phyloP scores from a whole-genome alignment of 306 rosid species.

The Elaeagnus macrophylla region DNA sequence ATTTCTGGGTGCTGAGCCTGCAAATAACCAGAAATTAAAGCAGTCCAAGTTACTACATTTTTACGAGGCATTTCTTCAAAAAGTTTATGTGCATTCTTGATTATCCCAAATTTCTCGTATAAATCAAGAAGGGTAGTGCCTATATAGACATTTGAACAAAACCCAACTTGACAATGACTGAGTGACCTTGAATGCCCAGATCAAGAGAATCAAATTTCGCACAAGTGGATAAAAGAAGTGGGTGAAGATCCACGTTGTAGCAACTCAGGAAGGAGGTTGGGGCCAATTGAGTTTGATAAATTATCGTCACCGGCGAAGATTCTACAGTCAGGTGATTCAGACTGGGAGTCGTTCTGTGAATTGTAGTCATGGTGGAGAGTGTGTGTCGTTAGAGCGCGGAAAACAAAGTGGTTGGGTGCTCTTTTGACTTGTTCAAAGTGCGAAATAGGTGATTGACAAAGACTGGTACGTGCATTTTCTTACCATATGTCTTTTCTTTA shows the following conservation, averaged over 20 bases:
- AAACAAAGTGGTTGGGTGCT: slow-evolving; percentile 6
- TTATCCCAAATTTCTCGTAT: slow-evolving; percentile 21
- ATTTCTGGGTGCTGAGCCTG: slow-evolving; percentile 15
- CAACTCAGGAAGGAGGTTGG: slow-evolving; percentile 9
- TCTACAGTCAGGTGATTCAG: background rate
- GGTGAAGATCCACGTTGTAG: slow-evolving; percentile 17
- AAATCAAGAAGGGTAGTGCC: slow-evolving; percentile 28
- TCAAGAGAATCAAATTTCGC: slow-evolving; percentile 19
- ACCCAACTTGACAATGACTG: slow-evolving; percentile 30
- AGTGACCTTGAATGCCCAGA: slow-evolving; percentile 18
- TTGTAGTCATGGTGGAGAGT: background rate
- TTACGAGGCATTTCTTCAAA: slow-evolving; percentile 29
- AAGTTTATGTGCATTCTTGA: slow-evolving; percentile 23
- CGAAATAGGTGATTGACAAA: background rate
- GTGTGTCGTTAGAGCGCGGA: slow-evolving; percentile 12
- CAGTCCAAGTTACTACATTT: slow-evolving; percentile 37
- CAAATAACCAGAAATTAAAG: slow-evolving; percentile 24
- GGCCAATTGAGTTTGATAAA: slow-evolving; percentile 2
- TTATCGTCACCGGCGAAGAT: background rate
- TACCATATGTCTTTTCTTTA: background rate
- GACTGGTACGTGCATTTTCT: slow-evolving; percentile 3
- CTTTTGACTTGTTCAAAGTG: background rate
- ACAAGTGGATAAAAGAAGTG: slow-evolving; percentile 25
- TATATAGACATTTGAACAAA: slow-evolving; percentile 22
- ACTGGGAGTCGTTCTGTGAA: background rate